Conservation (phyloP, 2,329 filamentous ascomycete species). For the Pleurostoma richardsiae region DNA sequence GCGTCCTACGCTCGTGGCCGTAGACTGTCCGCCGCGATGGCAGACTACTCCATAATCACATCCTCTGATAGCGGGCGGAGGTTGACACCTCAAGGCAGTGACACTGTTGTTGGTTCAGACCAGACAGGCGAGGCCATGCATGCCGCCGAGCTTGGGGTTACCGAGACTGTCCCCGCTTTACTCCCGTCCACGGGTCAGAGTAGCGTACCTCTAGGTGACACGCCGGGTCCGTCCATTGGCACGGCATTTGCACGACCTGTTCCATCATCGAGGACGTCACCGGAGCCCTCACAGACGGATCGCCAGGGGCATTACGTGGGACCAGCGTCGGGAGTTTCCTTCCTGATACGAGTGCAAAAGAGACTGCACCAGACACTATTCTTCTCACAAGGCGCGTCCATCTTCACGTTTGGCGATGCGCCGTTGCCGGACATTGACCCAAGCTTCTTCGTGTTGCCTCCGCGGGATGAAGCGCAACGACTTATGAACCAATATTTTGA, state of each 20-base stretch:
- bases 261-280: constrained; percentile 18
- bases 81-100: background rate
- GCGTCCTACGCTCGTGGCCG: constrained; percentile 42
- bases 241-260: too few relatives aligned
- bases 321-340: constrained; percentile 40
- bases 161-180: too few relatives aligned
- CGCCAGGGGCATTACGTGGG: constrained; percentile 41
- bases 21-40: constrained; percentile 29
- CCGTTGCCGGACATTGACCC: constrained; percentile 37
- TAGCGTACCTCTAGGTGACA: too few relatives aligned
- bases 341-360: constrained; percentile 44
- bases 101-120: too few relatives aligned
- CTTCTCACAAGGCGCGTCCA: constrained; percentile 32
- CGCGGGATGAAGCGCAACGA: constrained; percentile 16
- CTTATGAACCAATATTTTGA: constrained; percentile 34
- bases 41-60: background rate
- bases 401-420: constrained; percentile 45
- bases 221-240: too few relatives aligned
- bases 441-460: constrained; percentile 34
- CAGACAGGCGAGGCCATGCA: too few relatives aligned
- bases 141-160: too few relatives aligned
- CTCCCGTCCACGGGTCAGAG: too few relatives aligned
- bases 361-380: constrained; percentile 33
- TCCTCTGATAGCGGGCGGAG: constrained; percentile 2
- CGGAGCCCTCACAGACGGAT: constrained; percentile 39